Conservation (phyloP, 129 eudicot genomes). For the Rutidosis leptorrhynchoides region DNA sequence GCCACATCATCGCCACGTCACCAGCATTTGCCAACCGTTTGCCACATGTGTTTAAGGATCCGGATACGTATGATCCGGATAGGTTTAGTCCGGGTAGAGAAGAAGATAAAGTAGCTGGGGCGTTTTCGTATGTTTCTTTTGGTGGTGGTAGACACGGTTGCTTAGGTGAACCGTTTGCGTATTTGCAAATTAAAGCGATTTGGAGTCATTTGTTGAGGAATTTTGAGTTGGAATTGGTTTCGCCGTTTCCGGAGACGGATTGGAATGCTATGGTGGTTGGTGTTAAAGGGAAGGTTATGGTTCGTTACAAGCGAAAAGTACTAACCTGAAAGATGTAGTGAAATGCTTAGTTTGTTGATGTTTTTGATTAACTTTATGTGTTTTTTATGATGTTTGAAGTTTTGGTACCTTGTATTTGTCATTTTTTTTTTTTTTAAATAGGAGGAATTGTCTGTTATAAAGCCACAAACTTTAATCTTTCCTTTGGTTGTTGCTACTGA, state of each 20-base stretch:
- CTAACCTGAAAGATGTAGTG: conserved; percentile 12
- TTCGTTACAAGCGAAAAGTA: conserved; percentile 68
- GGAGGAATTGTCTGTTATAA: not conserved
- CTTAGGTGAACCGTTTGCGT: conserved; percentile 93
- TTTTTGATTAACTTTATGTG: conserved; percentile 20
- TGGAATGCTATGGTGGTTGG: conserved; percentile 99
- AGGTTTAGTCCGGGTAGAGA: conserved; percentile 78
- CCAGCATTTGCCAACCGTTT: conserved; percentile 89
- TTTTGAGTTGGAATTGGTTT: conserved; percentile 74
- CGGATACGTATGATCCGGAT: conserved; percentile 86
- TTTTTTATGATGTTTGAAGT: conserved; percentile 9
- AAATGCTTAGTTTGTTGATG: conserved; percentile 20
- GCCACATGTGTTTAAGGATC: conserved; percentile 74
- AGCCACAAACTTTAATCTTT: not conserved
- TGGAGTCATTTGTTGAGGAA: conserved; percentile 95
- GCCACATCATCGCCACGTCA: conserved; percentile 90
- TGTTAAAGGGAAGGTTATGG: conserved; percentile 95
- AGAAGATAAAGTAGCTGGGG: conserved; percentile 87
- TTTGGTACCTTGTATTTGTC: conserved; percentile 12
- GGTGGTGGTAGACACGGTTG: conserved; percentile 99
- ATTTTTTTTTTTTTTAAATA: not conserved
- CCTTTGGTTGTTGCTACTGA: no score
- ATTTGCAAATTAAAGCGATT: conserved; percentile 84
- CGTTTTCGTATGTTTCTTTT: conserved; percentile 86
- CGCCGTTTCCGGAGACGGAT: conserved; percentile 92